Evolutionary conservation across 1,284 basidiomycete species (phyloP).

Genomic region (Ustilago cynodontis): DNA sequence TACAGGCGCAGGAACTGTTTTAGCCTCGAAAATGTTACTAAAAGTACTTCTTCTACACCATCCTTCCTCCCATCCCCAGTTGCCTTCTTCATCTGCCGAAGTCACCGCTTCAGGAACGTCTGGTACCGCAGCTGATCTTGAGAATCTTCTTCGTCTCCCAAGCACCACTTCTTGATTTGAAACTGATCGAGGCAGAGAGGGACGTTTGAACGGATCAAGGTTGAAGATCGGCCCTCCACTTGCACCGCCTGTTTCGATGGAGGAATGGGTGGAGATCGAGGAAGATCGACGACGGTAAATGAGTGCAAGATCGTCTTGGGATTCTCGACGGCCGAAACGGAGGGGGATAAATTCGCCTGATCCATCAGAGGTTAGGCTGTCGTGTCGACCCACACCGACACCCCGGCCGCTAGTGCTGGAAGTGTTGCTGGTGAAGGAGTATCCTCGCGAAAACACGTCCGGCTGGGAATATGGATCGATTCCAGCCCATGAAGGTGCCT

Average conservation of each 20-base stretch:
- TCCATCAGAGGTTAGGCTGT: conserved; percentile 22
- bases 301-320: conserved; percentile 34
- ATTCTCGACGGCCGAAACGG: conserved; percentile 26
- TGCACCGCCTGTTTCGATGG: not conserved
- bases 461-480: conserved; percentile 25
- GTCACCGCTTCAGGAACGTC: conserved; percentile 35
- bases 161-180: conserved; percentile 2
- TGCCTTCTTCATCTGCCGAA: conserved; percentile 11
- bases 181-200: not conserved
- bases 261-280: not conserved
- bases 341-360: conserved; percentile 28
- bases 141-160: not conserved
- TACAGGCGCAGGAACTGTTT: not conserved
- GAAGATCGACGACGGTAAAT: conserved; percentile 13
- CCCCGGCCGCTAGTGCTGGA: no score
- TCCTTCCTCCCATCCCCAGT: not conserved
- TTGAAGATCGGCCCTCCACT: conserved; percentile 26
- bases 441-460: not conserved
- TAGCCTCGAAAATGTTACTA: not conserved
- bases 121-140: conserved; percentile 3
- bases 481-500: not conserved
- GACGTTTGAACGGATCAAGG: conserved; percentile 15
- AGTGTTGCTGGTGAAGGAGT: conserved; percentile 2
- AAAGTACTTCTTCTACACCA: conserved; percentile 40
- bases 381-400: conserved; percentile 1